Evolutionary conservation across 768 basidiomycete species (phyloP).

Genomic region (Boletus edulis): DNA sequence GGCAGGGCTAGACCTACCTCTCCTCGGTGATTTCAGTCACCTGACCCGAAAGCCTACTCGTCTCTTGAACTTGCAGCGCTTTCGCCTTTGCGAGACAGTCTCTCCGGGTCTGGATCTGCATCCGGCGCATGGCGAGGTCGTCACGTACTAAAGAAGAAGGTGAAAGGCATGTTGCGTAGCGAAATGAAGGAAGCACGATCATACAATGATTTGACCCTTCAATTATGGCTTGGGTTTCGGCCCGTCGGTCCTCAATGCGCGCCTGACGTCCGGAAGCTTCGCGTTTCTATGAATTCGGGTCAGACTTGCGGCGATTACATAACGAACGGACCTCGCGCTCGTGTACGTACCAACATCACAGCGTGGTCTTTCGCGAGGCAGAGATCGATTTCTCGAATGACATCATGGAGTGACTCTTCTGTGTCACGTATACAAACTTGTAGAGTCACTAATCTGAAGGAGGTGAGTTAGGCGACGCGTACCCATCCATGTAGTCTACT

Average conservation of each 20-base stretch:
- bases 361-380: constrained; percentile 42
- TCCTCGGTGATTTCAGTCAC: constrained; percentile 38
- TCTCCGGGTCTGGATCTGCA: constrained; percentile 45
- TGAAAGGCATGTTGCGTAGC: constrained; percentile 12
- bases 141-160: constrained; percentile 37
- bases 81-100: constrained; percentile 44
- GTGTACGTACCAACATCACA: constrained; percentile 39
- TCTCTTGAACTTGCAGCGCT: constrained; percentile 36
- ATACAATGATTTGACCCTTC: constrained; percentile 47
- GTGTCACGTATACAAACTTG: constrained; percentile 54
- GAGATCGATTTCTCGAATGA: constrained; percentile 47
- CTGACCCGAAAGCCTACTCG: constrained; percentile 19
- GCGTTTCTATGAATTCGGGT: constrained; percentile 48
- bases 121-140: constrained; percentile 42
- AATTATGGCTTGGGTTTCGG: constrained; percentile 41
- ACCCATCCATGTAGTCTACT: constrained; percentile 23
- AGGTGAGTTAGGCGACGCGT: not conserved
- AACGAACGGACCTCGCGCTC: constrained; percentile 5
- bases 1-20: constrained; percentile 30
- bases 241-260: constrained; percentile 49
- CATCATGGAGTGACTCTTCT: constrained; percentile 45
- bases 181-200: constrained; percentile 28
- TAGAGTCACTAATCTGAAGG: constrained; percentile 47
- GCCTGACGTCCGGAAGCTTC: constrained; percentile 66
- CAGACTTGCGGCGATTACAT: constrained; percentile 26